A percentile compares a stretch with the other conserved stretches of the same genome.
Evolutionary conservation across 2,329 filamentous ascomycete genomes (phyloP).

Genomic region (Metarhizium robertsii): DNA sequence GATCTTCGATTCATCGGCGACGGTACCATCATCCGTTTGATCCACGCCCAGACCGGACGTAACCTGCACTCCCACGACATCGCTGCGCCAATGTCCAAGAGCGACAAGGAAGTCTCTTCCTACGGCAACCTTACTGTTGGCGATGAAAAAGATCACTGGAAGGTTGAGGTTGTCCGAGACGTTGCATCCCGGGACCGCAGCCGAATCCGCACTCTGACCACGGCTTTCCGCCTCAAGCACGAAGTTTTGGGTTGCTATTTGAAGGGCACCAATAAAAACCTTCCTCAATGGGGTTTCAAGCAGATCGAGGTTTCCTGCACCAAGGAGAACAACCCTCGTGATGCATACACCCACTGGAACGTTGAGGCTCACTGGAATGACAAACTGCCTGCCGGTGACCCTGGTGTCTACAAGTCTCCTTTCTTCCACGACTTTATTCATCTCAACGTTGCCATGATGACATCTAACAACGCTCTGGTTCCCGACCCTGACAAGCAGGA

Average conservation of each 20-base stretch:
- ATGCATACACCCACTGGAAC: constrained; percentile 98
- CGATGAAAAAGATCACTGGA: constrained; percentile 97
- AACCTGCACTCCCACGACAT: constrained; percentile 95
- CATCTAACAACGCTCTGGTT: constrained; percentile 95
- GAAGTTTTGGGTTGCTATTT: constrained; percentile 81
- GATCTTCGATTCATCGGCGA: constrained; percentile 70
- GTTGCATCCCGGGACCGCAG: constrained; percentile 78
- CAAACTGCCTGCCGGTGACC: constrained; percentile 78
- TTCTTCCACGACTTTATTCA: constrained; percentile 98
- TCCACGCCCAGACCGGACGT: constrained; percentile 91
- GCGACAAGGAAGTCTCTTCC: constrained; percentile 84
- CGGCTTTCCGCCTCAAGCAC: constrained; percentile 83
- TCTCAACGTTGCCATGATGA: constrained; percentile 99
- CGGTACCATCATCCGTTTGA: constrained; percentile 69
- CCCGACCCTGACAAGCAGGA: constrained; percentile 99
- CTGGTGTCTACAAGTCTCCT: constrained; percentile 88
- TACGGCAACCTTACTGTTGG: constrained; percentile 95
- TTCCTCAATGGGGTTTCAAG: constrained; percentile 99
- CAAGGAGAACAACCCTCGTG: constrained; percentile 84
- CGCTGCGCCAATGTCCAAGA: constrained; percentile 79
- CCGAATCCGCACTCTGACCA: constrained; percentile 83
- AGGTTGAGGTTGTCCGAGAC: constrained; percentile 83
- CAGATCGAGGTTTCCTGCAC: constrained; percentile 96
- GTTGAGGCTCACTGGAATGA: constrained; percentile 93
- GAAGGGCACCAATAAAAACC: constrained; percentile 87